These are phyloP conservation scores for Eucalyptus erythrocorys DNA, from an alignment of 345 rosid genomes.

Conservation along the genomic window DNA sequence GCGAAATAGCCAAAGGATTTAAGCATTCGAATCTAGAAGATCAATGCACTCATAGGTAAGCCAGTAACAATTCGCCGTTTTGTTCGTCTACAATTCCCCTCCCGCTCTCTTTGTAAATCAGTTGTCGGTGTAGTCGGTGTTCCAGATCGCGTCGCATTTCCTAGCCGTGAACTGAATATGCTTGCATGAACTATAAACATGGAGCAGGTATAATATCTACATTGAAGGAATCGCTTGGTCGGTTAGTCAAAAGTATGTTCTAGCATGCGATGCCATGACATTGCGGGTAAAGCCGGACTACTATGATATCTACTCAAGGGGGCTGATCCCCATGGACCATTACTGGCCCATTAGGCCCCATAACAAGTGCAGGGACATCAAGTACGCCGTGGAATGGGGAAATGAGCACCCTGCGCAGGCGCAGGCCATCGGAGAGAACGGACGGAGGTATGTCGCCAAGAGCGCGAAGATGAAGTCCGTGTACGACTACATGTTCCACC, in stretches of 20 bases:
- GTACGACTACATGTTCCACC: constrained; percentile 75
- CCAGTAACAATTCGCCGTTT: background rate
- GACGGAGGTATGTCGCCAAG: constrained; percentile 31
- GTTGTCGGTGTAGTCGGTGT: too few relatives aligned
- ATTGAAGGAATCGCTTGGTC: constrained; percentile 45
- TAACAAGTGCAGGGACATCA: constrained; percentile 56
- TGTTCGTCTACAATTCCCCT: background rate
- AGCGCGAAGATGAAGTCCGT: constrained; percentile 49
- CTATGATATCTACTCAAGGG: constrained; percentile 28
- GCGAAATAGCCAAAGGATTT: constrained; percentile 2
- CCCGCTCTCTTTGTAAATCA: background rate
- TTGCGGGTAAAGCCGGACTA: constrained; percentile 11
- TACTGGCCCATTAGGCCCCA: constrained; percentile 59
- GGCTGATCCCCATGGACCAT: constrained; percentile 43
- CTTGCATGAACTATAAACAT: background rate
- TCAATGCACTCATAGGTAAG: constrained; percentile 46
- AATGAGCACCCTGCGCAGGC: constrained; percentile 52
- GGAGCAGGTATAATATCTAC: constrained; percentile 32
- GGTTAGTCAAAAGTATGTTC: constrained; percentile 33
- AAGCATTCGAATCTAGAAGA: constrained; percentile 27
- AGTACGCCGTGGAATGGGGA: constrained; percentile 74
- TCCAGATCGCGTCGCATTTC: background rate
- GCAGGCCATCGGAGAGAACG: constrained; percentile 41
- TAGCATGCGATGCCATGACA: constrained; percentile 32
- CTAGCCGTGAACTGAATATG: background rate